A percentile compares a stretch with the other conserved stretches of the same genome.
Conservation (phyloP, 768 basidiomycete genomes). For the Leccinum boreale region DNA sequence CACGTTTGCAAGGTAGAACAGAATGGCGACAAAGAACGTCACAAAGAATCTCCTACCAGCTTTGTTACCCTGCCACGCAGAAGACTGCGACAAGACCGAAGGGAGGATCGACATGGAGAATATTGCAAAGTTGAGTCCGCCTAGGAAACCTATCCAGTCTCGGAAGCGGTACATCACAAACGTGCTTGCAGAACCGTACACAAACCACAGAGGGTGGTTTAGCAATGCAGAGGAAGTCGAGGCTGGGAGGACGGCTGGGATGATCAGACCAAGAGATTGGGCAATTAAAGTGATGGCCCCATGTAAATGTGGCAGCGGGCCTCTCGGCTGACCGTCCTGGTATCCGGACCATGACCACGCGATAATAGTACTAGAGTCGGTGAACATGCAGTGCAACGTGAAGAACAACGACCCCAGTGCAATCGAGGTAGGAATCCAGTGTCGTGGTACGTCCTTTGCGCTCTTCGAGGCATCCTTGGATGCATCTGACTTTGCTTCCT, state of each 20-base stretch:
- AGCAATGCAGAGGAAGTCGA: slow-evolving; percentile 27
- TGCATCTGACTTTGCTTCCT: neutral
- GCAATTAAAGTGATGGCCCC: slow-evolving; percentile 65
- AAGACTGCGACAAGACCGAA: slow-evolving; percentile 45
- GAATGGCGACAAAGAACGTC: slow-evolving; percentile 57
- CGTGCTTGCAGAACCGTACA: slow-evolving; percentile 48
- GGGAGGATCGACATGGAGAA: slow-evolving; percentile 69
- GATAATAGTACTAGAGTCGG: slow-evolving; percentile 74
- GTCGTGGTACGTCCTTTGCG: slow-evolving; percentile 10
- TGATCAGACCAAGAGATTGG: slow-evolving; percentile 53
- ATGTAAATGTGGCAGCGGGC: slow-evolving; percentile 71
- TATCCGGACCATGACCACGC: slow-evolving; percentile 94
- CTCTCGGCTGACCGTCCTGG: slow-evolving; percentile 52
- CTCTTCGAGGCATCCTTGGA: neutral
- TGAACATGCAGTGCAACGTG: slow-evolving; percentile 66
- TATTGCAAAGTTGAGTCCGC: slow-evolving; percentile 58
- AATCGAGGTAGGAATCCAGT: slow-evolving; percentile 44
- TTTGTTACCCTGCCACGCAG: slow-evolving; percentile 32
- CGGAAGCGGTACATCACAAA: slow-evolving; percentile 56
- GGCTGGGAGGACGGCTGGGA: slow-evolving; percentile 35
- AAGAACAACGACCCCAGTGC: slow-evolving; percentile 70
- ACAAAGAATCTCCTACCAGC: slow-evolving; percentile 50
- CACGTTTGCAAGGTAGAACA: slow-evolving; percentile 66
- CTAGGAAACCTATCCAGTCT: slow-evolving; percentile 68
- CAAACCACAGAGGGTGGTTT: slow-evolving; percentile 50